Conservation (phyloP, 257 asterid genomes). For the Primulina eburnea region DNA sequence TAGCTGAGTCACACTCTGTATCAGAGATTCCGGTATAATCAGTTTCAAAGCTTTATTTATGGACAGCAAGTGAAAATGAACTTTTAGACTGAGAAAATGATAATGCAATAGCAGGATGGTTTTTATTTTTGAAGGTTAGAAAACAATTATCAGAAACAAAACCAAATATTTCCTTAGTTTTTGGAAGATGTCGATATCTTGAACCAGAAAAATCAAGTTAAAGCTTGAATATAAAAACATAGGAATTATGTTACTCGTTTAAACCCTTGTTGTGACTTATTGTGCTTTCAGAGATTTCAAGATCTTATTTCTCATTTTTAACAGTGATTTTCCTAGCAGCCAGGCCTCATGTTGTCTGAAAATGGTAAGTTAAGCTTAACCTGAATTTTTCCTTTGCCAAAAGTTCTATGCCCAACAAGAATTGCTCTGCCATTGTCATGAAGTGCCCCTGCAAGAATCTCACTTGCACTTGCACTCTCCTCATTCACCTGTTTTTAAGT, state of each 20-base stretch:
- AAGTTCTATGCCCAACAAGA: slow-evolving; percentile 82
- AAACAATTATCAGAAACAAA: not conserved
- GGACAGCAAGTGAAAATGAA: not conserved
- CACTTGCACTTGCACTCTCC: slow-evolving; percentile 97
- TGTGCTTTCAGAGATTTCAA: not conserved
- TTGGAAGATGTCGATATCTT: not conserved
- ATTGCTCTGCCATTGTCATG: slow-evolving; percentile 90
- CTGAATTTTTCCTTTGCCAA: slow-evolving; percentile 96
- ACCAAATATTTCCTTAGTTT: not conserved
- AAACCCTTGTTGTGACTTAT: not conserved
- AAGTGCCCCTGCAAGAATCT: slow-evolving; percentile 94
- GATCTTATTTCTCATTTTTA: not conserved
- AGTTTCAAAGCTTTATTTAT: not conserved
- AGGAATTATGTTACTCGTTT: not conserved
- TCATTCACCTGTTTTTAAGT: slow-evolving; percentile 63
- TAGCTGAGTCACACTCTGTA: slow-evolving; percentile 88
- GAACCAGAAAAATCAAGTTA: not conserved
- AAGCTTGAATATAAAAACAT: not conserved
- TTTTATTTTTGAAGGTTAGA: not conserved
- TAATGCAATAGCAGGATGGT: not conserved
- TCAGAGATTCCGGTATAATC: not conserved
- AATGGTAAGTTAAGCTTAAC: slow-evolving; percentile 31
- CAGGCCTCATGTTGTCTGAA: not conserved
- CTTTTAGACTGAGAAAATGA: not conserved
- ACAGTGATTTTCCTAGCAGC: not conserved